Conservation (phyloP, 306 rosid species). For the Quercus robur region DNA sequence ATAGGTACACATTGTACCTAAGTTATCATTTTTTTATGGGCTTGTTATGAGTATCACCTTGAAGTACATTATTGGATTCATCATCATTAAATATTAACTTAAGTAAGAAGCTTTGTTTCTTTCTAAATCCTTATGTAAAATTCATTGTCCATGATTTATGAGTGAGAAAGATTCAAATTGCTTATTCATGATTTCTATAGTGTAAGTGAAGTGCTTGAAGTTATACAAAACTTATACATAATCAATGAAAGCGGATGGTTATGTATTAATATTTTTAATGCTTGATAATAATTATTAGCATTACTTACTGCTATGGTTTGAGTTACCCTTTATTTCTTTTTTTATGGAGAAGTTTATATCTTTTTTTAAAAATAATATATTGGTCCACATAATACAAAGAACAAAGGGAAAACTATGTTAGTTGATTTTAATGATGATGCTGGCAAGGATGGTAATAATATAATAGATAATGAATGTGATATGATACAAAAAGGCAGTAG, state of each 20-base stretch:
- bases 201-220: background rate
- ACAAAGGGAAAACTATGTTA: too few species aligned
- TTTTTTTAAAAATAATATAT: too few species aligned
- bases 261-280: background rate
- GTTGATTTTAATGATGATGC: too few species aligned
- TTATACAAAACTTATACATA: background rate
- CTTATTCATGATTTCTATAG: background rate
- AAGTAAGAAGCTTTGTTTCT: too few species aligned
- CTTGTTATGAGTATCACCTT: background rate
- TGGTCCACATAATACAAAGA: too few species aligned
- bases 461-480: too few species aligned
- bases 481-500: too few species aligned
- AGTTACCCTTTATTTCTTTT: too few species aligned
- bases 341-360: too few species aligned
- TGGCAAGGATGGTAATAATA: too few species aligned
- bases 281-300: background rate
- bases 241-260: background rate
- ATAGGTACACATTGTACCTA: background rate
- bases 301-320: background rate
- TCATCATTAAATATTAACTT: too few species aligned
- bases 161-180: background rate
- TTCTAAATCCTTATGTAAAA: too few species aligned
- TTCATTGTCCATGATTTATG: background rate
- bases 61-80: background rate
- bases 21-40: background rate